A percentile compares a stretch with the other conserved stretches of the same genome.
These are phyloP conservation scores for Coemansia sp. DNA, from an alignment of 192 early-diverging fungal genomes.

Conservation along the genomic window DNA sequence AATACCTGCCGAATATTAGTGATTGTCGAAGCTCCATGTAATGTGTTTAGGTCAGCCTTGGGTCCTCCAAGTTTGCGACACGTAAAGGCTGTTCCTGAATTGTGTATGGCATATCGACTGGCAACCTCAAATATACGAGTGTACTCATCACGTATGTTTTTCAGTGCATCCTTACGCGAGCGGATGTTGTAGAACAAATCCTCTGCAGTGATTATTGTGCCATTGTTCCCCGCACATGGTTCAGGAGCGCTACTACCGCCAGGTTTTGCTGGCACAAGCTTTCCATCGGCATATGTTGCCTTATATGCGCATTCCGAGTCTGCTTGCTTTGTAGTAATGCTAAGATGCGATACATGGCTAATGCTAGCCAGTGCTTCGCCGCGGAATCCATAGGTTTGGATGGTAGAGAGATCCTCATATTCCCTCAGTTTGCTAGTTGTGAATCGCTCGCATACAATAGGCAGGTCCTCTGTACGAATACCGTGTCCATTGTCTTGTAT, in stretches of 20 bases:
- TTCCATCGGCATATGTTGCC: slow-evolving; percentile 85
- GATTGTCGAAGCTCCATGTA: slow-evolving; percentile 57
- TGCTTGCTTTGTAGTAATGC: slow-evolving; percentile 75
- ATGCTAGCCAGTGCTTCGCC: slow-evolving; percentile 98
- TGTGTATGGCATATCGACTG: slow-evolving; percentile 91
- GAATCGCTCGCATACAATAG: slow-evolving; percentile 90
- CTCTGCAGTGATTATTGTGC: slow-evolving; percentile 91
- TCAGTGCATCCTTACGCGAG: slow-evolving; percentile 80
- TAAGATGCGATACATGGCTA: slow-evolving; percentile 90
- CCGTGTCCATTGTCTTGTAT: slow-evolving; percentile 96
- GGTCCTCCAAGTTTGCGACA: slow-evolving; percentile 84
- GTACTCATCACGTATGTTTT: slow-evolving; percentile 85
- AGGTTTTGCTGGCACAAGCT: slow-evolving; percentile 71
- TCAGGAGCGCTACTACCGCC: slow-evolving; percentile 78
- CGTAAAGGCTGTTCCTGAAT: slow-evolving; percentile 75
- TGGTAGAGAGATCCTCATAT: slow-evolving; percentile 82
- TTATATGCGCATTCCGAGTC: slow-evolving; percentile 74
- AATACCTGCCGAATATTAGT: slow-evolving; percentile 84
- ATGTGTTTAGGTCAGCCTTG: slow-evolving; percentile 78
- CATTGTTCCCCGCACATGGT: slow-evolving; percentile 92
- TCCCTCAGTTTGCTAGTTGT: slow-evolving; percentile 87
- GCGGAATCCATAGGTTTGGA: slow-evolving; percentile 93
- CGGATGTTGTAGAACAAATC: slow-evolving; percentile 95
- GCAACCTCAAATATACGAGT: slow-evolving; percentile 86
- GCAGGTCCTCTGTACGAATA: slow-evolving; percentile 86